Evolutionary conservation across 352 stramenopile species (phyloP).

Genomic region (Globisporangium megalacanthum): DNA sequence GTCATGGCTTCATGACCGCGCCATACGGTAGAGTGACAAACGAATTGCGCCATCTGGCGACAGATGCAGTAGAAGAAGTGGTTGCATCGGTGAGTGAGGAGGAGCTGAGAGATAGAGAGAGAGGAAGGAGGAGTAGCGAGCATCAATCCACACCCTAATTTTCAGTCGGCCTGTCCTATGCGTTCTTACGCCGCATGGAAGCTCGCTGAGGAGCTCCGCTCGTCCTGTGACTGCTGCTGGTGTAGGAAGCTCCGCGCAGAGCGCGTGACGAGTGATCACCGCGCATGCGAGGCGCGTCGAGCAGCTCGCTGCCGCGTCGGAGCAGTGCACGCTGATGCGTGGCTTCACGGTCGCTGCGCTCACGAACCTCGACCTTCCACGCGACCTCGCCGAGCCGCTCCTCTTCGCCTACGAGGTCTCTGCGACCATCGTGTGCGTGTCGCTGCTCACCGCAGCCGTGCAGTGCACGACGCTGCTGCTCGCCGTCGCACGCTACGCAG

Average conservation of each 20-base stretch:
- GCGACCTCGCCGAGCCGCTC: conserved; percentile 19
- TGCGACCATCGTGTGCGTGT: conserved; percentile 43
- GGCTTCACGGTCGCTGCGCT: conserved; percentile 72
- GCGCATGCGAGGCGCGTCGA: conserved; percentile 54
- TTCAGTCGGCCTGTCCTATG: too few relatives aligned
- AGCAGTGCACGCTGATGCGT: conserved; percentile 59
- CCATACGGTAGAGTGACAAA: too few relatives aligned
- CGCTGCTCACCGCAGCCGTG: conserved; percentile 52
- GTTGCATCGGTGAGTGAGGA: too few relatives aligned
- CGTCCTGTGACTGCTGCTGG: too few relatives aligned
- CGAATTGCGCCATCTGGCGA: too few relatives aligned
- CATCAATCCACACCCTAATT: too few relatives aligned
- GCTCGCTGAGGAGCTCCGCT: too few relatives aligned
- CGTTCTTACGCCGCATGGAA: too few relatives aligned
- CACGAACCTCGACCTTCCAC: conserved; percentile 48
- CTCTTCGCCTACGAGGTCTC: conserved; percentile 45
- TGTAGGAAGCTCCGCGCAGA: conserved; percentile 52
- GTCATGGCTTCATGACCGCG: too few relatives aligned
- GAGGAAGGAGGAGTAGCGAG: too few relatives aligned
- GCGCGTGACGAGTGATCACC: conserved; percentile 61
- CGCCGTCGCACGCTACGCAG: conserved; percentile 60
- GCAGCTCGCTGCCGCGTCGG: conserved; percentile 62
- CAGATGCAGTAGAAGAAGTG: too few relatives aligned
- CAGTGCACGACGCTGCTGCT: conserved; percentile 66
- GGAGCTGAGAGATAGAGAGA: too few relatives aligned